phyloP scores from a whole-genome alignment of 2,329 filamentous ascomycete genomes.

The Septoria petroselini region DNA sequence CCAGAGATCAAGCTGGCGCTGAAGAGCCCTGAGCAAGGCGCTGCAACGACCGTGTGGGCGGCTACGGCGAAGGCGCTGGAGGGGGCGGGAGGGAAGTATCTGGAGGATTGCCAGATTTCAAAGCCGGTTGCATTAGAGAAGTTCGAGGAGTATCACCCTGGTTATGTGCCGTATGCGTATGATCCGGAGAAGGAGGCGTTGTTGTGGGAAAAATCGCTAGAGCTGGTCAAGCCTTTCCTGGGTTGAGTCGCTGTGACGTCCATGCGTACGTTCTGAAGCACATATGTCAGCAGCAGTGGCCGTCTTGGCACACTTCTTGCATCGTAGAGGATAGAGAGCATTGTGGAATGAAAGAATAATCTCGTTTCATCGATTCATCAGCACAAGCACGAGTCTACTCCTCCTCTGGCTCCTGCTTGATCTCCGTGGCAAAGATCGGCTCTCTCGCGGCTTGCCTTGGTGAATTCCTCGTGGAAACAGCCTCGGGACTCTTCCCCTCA shows the following conservation, averaged over 20 bases:
- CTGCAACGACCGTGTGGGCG: constrained; percentile 49
- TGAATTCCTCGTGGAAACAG: constrained; percentile 3
- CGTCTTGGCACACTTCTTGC: no score
- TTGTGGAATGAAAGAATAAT: no score
- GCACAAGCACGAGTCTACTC: background rate
- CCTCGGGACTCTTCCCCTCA: constrained; percentile 15
- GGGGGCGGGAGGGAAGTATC: constrained; percentile 25
- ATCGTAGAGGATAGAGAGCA: no score
- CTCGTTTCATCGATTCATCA: constrained; percentile 1
- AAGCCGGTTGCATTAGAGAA: constrained; percentile 33
- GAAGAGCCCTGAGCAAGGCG: constrained; percentile 46
- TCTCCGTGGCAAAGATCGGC: constrained; percentile 3
- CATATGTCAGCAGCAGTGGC: no score
- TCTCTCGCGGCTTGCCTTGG: background rate
- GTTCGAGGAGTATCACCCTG: constrained; percentile 22
- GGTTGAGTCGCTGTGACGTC: no score
- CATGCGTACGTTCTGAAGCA: no score
- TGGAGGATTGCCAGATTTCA: constrained; percentile 16
- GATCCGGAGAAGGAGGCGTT: constrained; percentile 37
- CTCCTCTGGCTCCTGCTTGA: constrained; percentile 9
- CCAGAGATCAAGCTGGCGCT: constrained; percentile 1
- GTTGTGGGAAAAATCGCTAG: constrained; percentile 40
- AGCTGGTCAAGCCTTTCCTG: background rate
- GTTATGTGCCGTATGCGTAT: background rate
- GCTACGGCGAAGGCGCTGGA: constrained; percentile 45